These are phyloP conservation scores for Abortiporus biennis DNA, from an alignment of 1,284 basidiomycete genomes.

Conservation along the genomic window DNA sequence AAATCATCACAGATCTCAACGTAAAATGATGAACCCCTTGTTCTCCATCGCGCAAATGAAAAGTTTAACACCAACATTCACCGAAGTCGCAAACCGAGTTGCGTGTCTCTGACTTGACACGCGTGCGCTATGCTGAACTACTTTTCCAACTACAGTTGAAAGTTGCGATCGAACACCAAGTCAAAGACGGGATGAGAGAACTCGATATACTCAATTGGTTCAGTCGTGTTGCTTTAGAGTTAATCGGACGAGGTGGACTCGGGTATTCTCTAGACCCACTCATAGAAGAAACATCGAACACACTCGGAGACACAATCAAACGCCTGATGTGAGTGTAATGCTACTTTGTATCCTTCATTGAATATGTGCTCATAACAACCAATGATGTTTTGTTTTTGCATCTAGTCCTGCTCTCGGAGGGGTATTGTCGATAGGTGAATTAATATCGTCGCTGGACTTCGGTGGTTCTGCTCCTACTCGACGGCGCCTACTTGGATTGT, in stretches of 20 bases:
- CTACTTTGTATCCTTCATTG: too few species aligned
- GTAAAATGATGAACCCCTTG: slow-evolving; percentile 27
- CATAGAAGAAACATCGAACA: slow-evolving; percentile 16
- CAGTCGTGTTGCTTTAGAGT: slow-evolving; percentile 31
- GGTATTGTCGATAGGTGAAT: too few species aligned
- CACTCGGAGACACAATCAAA: slow-evolving; percentile 21
- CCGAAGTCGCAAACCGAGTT: slow-evolving; percentile 24
- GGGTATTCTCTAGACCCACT: slow-evolving; percentile 33
- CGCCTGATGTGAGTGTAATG: slow-evolving; percentile 13
- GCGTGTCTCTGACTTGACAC: neutral
- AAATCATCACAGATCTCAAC: slow-evolving; percentile 24
- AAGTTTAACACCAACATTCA: slow-evolving; percentile 28
- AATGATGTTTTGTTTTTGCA: too few species aligned
- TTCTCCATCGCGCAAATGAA: slow-evolving; percentile 26
- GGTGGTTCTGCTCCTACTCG: too few species aligned
- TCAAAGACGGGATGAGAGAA: slow-evolving; percentile 15
- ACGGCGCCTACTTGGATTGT: neutral
- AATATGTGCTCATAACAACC: too few species aligned
- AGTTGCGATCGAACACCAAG: slow-evolving; percentile 14
- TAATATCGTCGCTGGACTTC: too few species aligned
- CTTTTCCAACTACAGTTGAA: slow-evolving; percentile 13
- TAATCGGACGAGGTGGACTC: slow-evolving; percentile 31
- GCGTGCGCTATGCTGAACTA: neutral
- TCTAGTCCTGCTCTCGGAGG: too few species aligned
- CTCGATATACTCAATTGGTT: slow-evolving; percentile 30